phyloP scores from a whole-genome alignment of 176 grass and related monocot genomes.

The Avena eriantha region DNA sequence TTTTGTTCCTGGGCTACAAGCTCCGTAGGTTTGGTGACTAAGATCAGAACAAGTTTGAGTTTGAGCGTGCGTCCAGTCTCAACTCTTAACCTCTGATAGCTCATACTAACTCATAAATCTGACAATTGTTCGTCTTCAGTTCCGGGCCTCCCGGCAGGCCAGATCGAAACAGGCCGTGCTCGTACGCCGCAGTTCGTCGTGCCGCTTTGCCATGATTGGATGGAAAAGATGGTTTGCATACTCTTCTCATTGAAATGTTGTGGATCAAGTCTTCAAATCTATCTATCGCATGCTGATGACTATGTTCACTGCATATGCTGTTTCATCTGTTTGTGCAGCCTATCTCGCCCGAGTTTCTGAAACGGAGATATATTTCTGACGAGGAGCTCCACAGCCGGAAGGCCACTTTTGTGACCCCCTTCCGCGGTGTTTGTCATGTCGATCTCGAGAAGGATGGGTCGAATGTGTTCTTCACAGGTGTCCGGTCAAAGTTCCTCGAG shows the following conservation, averaged over 20 bases:
- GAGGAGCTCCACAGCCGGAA: neutral
- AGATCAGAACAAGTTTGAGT: neutral
- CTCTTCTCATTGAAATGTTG: neutral
- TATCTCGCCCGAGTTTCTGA: slow-evolving; percentile 39
- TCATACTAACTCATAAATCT: neutral
- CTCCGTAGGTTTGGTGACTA: neutral
- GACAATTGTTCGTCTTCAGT: neutral
- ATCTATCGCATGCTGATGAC: neutral
- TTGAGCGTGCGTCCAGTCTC: neutral
- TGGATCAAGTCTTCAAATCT: neutral
- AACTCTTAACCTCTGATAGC: neutral
- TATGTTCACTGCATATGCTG: neutral
- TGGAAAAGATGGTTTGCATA: slow-evolving; percentile 34
- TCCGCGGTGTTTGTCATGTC: slow-evolving; percentile 11
- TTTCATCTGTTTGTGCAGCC: neutral
- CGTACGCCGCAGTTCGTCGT: neutral
- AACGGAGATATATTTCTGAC: neutral
- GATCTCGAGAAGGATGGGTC: slow-evolving; percentile 12
- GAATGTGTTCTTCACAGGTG: slow-evolving; percentile 17
- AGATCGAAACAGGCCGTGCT: neutral
- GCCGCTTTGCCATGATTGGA: neutral
- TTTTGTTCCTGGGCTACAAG: neutral
- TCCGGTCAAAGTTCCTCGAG: slow-evolving; percentile 22
- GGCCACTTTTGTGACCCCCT: neutral
- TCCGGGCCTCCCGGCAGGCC: neutral